Evolutionary conservation across 2,329 filamentous ascomycete species (phyloP).

Genomic region (Penicillium palitans): DNA sequence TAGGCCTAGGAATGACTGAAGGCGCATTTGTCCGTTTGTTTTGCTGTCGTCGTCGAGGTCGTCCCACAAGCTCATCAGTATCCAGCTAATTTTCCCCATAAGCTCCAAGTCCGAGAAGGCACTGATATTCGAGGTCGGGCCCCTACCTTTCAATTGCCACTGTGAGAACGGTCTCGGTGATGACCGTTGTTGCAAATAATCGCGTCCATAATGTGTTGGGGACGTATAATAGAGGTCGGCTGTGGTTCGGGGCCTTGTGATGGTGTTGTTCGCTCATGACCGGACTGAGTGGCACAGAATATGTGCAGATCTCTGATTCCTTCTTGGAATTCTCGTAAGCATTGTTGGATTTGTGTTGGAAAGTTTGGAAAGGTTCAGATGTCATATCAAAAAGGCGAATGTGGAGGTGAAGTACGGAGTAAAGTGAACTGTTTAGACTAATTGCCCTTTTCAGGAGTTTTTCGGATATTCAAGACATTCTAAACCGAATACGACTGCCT

Average conservation of each 20-base stretch:
- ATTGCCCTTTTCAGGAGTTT: constrained; percentile 1
- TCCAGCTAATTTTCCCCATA: constrained; percentile 16
- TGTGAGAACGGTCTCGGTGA: constrained; percentile 21
- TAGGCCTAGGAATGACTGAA: constrained; percentile 24
- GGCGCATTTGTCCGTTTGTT: constrained; percentile 10
- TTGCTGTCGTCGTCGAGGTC: constrained; percentile 13
- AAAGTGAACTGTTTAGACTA: background rate
- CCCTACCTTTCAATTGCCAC: constrained; percentile 23
- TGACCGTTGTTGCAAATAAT: constrained; percentile 16
- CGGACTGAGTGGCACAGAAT: background rate
- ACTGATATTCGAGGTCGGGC: background rate
- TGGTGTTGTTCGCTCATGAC: constrained; percentile 3
- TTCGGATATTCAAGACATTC: background rate
- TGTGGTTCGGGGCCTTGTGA: constrained; percentile 7
- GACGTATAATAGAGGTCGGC: constrained; percentile 15
- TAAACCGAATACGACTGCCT: constrained; percentile 4
- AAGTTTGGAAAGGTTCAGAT: background rate
- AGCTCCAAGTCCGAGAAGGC: background rate
- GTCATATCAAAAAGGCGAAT: background rate
- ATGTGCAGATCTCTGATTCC: background rate
- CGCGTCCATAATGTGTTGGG: constrained; percentile 23
- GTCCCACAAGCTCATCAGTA: constrained; percentile 20
- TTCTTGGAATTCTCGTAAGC: background rate
- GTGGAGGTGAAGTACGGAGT: background rate
- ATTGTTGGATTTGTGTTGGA: background rate